phyloP scores from a whole-genome alignment of 139 green algal genomes.

The Chlamydomonas schloesseri region DNA sequence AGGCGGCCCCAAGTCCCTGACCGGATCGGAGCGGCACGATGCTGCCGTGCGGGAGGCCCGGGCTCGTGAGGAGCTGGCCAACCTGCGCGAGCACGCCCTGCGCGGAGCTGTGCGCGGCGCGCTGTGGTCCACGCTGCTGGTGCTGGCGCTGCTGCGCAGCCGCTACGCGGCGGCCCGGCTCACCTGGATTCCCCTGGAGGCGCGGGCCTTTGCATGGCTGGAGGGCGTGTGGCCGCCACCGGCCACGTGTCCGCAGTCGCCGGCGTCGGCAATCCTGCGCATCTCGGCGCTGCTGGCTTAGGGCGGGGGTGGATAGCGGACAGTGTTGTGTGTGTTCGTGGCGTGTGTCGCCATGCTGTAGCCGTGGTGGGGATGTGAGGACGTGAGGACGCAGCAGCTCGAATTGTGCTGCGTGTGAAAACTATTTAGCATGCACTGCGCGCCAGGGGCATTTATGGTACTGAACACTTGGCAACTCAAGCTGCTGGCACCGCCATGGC shows the following conservation, averaged over 20 bases:
- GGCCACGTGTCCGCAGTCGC: constrained; percentile 1
- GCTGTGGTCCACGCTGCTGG: constrained; percentile 19
- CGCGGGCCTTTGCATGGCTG: constrained; percentile 14
- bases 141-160: constrained; percentile 31
- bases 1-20: neutral
- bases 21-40: neutral
- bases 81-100: neutral
- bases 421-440: too few species aligned
- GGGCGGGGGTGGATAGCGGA: too few species aligned
- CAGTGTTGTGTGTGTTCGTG: too few species aligned
- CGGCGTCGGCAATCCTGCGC: neutral
- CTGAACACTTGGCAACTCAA: too few species aligned
- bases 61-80: neutral
- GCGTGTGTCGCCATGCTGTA: too few species aligned
- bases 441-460: too few species aligned
- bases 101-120: neutral
- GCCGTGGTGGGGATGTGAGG: too few species aligned
- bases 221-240: neutral
- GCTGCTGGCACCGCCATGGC: too few species aligned
- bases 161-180: constrained; percentile 1
- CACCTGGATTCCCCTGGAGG: constrained; percentile 24
- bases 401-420: too few species aligned
- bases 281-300: neutral
- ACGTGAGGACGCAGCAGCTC: too few species aligned
- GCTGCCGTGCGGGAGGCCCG: neutral